phyloP scores from a whole-genome alignment of 805 yeast species.

The Yamadazyma laniorum region DNA sequence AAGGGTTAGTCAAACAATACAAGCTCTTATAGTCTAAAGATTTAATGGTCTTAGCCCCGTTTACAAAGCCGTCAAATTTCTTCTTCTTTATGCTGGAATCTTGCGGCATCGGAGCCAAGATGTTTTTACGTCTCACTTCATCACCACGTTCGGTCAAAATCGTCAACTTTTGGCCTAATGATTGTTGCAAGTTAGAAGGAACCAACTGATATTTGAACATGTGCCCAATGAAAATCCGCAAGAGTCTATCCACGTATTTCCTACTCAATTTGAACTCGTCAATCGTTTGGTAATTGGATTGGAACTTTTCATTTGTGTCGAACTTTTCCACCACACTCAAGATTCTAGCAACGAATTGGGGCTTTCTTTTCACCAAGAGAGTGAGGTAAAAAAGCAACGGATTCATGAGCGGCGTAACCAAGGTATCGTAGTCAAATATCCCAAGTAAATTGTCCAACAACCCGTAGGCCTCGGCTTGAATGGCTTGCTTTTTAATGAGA shows the following conservation, averaged over 20 bases:
- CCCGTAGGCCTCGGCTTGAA: conserved; percentile 69
- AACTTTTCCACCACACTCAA: conserved; percentile 58
- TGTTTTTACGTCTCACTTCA: conserved; percentile 40
- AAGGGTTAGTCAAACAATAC: conserved; percentile 62
- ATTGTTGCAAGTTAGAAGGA: conserved; percentile 30
- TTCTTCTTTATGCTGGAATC: conserved; percentile 35
- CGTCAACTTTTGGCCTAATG: conserved; percentile 27
- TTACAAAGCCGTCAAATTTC: conserved; percentile 42
- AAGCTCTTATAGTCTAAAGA: conserved; percentile 53
- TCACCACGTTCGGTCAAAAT: conserved; percentile 36
- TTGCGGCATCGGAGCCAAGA: conserved; percentile 24
- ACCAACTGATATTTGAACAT: conserved; percentile 32
- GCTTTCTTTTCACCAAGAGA: conserved; percentile 63
- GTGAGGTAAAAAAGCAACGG: conserved; percentile 67
- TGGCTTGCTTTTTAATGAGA: conserved; percentile 48
- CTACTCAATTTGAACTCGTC: conserved; percentile 53
- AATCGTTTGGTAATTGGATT: conserved; percentile 46
- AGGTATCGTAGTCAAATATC: conserved; percentile 53
- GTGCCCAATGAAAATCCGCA: conserved; percentile 45
- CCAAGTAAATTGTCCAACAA: conserved; percentile 64
- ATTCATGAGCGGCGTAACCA: conserved; percentile 54
- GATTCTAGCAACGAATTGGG: conserved; percentile 56
- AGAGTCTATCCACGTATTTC: conserved; percentile 61
- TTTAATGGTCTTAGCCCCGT: conserved; percentile 28
- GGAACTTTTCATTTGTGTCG: conserved; percentile 55